Evolutionary conservation across 2,329 filamentous ascomycete genomes (phyloP), one percentile per base, ranked within the genome.

Genomic region (Aspergillus tamarii): DNA sequence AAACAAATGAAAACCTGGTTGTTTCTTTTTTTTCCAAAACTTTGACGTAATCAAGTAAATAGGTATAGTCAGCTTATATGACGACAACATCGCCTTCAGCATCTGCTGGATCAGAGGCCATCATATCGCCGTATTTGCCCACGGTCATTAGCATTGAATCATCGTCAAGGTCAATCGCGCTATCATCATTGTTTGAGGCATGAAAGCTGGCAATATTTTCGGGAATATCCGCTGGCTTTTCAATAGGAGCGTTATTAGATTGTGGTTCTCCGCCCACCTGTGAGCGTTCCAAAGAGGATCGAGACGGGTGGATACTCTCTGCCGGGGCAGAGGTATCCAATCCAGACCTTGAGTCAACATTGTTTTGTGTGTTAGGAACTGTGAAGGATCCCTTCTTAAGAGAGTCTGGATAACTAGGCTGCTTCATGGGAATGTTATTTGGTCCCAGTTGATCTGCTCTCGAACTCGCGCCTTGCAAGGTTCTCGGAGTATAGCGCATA

Each of bases 151-250:
- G 66, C 68, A 79, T 77, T 6, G 79, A 78, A 59, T 81, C 79
- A 32, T 81, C 77, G 50, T 80, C 80, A 70, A 93, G 89, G 34
- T 89, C 89, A 64, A 93, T 93, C 1, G 89, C 90, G 71, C 90
- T 93, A 68, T 93, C 91, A 68, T 93, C 90, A 65, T 89, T 78
- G 63, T 77, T 78, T 19, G 73, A 68, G 8, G 70, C 69, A 65
- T 75, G 73, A 56, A 78, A 74, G 30, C 62, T 68, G 11, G 71
- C 57, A 21, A 73, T 69, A 48, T 80, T 79, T 62, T 84, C 83
- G 63, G 81, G 72, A 28, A 84, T 82, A 53, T 82, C 75, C 4
- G 76, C 61, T 73, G 66, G 81, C 80, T 72, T 86, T 79, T 70
- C 78, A 81, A 67, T 81, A 39, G 73, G 69, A 39, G 58, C 62